Conservation (phyloP, 768 basidiomycete species). For the Clitopilus passeckerianus region DNA sequence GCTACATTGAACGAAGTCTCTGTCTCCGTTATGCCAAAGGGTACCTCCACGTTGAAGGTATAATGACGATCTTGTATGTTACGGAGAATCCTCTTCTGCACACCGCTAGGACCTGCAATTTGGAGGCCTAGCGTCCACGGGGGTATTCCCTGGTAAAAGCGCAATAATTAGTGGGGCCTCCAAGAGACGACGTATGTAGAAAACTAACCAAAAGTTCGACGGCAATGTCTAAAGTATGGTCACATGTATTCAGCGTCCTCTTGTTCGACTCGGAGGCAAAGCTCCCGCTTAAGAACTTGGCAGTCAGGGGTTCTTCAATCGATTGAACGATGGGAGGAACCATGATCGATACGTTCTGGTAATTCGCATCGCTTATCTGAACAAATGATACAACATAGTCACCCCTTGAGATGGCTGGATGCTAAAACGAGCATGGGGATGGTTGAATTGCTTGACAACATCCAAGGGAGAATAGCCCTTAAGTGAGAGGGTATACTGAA, state of each 20-base stretch:
- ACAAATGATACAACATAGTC: constrained; percentile 78
- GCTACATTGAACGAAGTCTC: constrained; percentile 79
- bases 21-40: constrained; percentile 51
- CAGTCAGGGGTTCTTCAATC: constrained; percentile 79
- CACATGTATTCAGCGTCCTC: constrained; percentile 65
- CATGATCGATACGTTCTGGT: constrained; percentile 65
- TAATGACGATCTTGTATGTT: not conserved
- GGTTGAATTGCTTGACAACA: constrained; percentile 48
- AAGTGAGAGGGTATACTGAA: constrained; percentile 68
- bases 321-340: constrained; percentile 75
- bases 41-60: constrained; percentile 59
- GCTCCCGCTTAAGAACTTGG: constrained; percentile 50
- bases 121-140: not conserved
- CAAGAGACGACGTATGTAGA: too few relatives aligned
- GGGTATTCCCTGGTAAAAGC: not conserved
- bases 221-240: constrained; percentile 62
- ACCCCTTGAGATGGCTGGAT: constrained; percentile 83
- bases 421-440: constrained; percentile 70
- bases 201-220: constrained; percentile 71
- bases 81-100: not conserved
- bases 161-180: too few relatives aligned
- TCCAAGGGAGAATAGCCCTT: constrained; percentile 57
- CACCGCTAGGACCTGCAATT: not conserved
- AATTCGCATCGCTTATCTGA: constrained; percentile 75
- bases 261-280: constrained; percentile 34